Base-by-base conservation (phyloP, 2,329 filamentous ascomycete genomes). In the Clarireedia homoeocarpa region DNA sequence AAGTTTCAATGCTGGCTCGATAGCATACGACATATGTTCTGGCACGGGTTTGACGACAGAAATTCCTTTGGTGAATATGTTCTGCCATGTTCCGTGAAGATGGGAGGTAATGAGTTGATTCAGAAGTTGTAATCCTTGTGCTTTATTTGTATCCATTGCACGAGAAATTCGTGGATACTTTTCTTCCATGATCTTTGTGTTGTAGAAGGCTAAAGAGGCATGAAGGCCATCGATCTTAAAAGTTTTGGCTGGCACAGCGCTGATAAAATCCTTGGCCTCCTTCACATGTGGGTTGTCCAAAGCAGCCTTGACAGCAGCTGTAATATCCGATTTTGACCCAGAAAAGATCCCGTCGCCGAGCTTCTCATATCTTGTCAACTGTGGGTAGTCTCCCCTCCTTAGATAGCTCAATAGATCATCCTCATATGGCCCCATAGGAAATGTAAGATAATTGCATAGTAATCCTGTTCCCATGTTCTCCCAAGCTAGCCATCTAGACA, bases 401-500 rank as follows among this genome's bases (percentile, higher is more conserved):
- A 97, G 75, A 63, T 84, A 89, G 0, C 77, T 72, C 42, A 97
- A 74, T 57, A 92, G 76, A 2, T 80, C 71, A 66, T 96, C 89
- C 58, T 91, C 82, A 62, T 84, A 81, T 17, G 82, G 70, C 0
- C 82, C 88, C 88, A 96, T 96, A 3, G 94, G 94, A 51, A 96
- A 78, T 26, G 90, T 79, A n/a, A 87, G 79, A 72, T 86, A 86
- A 68, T 92, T 85, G 15, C 86, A 79, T 48, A 97, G 77, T 38
- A 97, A 73, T 1, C 94, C 94, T 17, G 85, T 86, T 12, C 86
- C 86, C 89, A 96, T 94, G 58, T 86, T 85, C 53, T 89, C 89
- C 91, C 92, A 99, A 0, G 92, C 92, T 59, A 96, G 74, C 91
- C 91, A 96, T 61, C 87, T 79, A 76, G 89, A 84, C 34, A 96